Evolutionary conservation across 148 eudicot species (phyloP).

Genomic region (Oxyria digyna): DNA sequence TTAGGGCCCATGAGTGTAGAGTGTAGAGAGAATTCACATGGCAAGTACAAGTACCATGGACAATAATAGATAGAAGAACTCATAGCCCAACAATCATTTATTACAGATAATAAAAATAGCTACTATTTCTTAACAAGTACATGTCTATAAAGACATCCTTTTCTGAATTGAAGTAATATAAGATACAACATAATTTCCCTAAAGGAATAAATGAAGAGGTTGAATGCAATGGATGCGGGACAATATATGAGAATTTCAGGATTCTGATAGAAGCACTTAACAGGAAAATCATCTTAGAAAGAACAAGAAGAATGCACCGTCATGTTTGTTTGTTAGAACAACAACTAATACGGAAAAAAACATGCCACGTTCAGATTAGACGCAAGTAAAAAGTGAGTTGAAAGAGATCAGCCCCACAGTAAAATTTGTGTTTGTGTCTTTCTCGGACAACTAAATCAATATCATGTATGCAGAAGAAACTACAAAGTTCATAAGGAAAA

Average conservation of each 20-base stretch:
- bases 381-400: background rate
- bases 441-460: background rate
- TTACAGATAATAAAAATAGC: background rate
- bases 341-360: background rate
- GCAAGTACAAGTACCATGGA: too few relatives aligned
- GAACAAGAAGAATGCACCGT: background rate
- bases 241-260: background rate
- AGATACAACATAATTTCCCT: background rate
- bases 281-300: background rate
- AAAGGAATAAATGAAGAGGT: background rate
- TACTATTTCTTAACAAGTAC: background rate
- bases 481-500: background rate
- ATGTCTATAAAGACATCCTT: background rate
- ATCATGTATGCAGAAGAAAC: background rate
- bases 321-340: background rate
- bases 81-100: background rate
- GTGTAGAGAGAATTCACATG: too few relatives aligned
- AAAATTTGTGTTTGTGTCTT: background rate
- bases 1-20: background rate
- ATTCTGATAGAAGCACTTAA: background rate
- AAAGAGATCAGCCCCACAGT: background rate
- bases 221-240: background rate
- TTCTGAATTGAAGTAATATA: background rate
- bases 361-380: background rate
- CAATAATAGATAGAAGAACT: background rate